Evolutionary conservation across 2,329 filamentous ascomycete genomes (phyloP).

Genomic region (Ilyonectria robusta): DNA sequence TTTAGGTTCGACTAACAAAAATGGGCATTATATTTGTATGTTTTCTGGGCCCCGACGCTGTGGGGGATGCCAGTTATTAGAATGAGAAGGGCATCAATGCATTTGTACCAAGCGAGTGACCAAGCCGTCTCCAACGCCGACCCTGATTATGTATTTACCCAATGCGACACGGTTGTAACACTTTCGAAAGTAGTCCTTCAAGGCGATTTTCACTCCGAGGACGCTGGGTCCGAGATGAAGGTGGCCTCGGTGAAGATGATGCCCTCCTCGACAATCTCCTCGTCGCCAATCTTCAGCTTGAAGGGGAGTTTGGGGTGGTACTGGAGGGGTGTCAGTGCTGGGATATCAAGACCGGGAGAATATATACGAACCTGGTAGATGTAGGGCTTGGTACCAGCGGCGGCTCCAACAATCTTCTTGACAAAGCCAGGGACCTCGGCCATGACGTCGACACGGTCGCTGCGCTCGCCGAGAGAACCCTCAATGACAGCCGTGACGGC

Average conservation of each 20-base stretch:
- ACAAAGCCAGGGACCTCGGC: conserved; percentile 95
- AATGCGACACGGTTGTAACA: conserved; percentile 43
- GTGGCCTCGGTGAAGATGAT: conserved; percentile 89
- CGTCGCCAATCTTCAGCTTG: conserved; percentile 87
- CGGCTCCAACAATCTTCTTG: conserved; percentile 91
- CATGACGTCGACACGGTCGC: conserved; percentile 93
- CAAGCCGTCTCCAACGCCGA: conserved; percentile 51
- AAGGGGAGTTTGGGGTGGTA: conserved; percentile 80
- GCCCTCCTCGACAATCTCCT: conserved; percentile 84
- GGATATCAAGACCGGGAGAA: background rate
- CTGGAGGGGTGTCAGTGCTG: conserved; percentile 58
- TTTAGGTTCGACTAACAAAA: background rate
- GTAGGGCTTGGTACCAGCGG: conserved; percentile 94
- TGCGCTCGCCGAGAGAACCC: conserved; percentile 75
- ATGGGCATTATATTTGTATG: conserved; percentile 32
- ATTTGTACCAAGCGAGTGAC: conserved; percentile 49
- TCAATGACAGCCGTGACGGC: conserved; percentile 78
- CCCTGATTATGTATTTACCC: conserved; percentile 49
- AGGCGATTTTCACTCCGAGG: background rate
- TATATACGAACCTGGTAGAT: conserved; percentile 86
- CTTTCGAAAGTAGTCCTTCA: conserved; percentile 32
- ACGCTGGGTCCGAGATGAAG: conserved; percentile 81
- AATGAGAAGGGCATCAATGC: conserved; percentile 41
- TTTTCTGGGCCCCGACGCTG: conserved; percentile 24
- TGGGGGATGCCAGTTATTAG: conserved; percentile 29